A percentile compares a stretch with the other conserved stretches of the same genome.
Conservation (phyloP, 2,329 filamentous ascomycete genomes). For the Penicillium italicum region DNA sequence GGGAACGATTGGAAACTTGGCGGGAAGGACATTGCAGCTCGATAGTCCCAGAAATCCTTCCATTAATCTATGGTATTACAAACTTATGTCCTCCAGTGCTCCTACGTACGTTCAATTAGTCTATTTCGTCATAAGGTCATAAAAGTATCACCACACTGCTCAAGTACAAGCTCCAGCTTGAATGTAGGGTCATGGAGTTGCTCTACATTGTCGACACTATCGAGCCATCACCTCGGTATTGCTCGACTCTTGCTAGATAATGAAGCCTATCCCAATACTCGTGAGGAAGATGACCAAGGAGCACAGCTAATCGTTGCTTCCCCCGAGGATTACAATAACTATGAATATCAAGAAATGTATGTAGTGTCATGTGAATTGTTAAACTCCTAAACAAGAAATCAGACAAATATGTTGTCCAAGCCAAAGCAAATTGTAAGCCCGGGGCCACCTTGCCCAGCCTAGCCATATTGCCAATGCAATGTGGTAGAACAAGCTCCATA, state of each 20-base stretch:
- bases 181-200: not conserved
- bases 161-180: not conserved
- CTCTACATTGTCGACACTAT: too few relatives aligned
- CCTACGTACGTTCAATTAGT: not conserved
- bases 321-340: not conserved
- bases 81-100: not conserved
- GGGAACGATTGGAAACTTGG: slow-evolving; percentile 3
- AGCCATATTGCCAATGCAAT: not conserved
- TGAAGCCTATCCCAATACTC: not conserved
- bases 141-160: not conserved
- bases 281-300: not conserved
- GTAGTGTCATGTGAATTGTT: not conserved
- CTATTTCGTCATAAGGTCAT: not conserved
- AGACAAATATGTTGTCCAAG: not conserved
- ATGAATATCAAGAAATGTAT: not conserved
- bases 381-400: not conserved
- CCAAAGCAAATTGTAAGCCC: not conserved
- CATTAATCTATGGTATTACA: slow-evolving; percentile 25
- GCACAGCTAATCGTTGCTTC: not conserved
- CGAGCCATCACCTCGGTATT: not conserved
- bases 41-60: slow-evolving; percentile 22
- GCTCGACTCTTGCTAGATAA: not conserved
- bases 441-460: not conserved
- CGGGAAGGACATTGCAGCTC: slow-evolving; percentile 19
- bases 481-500: not conserved